Conservation (phyloP, 306 rosid genomes). For the Carpinus viminea region DNA sequence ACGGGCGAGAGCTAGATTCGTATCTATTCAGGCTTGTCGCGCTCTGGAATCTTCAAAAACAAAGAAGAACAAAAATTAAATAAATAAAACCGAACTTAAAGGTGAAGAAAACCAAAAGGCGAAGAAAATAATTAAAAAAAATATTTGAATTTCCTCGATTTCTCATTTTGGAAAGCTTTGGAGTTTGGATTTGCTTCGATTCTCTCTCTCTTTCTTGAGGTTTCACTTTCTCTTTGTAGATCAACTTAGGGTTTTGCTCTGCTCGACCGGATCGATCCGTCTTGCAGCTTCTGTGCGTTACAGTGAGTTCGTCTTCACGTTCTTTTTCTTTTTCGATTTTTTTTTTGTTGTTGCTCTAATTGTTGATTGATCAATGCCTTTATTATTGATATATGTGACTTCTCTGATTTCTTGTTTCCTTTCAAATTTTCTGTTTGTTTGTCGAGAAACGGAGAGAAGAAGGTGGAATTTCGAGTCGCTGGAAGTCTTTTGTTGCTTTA, state of each 20-base stretch:
- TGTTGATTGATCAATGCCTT: constrained; percentile 12
- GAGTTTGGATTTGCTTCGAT: constrained; percentile 24
- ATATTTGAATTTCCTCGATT: not conserved
- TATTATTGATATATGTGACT: not conserved
- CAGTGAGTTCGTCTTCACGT: constrained; percentile 42
- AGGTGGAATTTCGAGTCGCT: constrained; percentile 6
- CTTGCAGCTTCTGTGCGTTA: constrained; percentile 14
- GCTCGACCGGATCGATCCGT: constrained; percentile 38
- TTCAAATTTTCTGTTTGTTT: constrained; percentile 15
- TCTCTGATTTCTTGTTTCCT: constrained; percentile 11
- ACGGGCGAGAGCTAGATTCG: not conserved
- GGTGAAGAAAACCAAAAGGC: not conserved
- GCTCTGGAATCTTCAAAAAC: not conserved
- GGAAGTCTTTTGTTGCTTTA: constrained; percentile 1
- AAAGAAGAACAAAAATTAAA: not conserved
- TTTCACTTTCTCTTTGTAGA: constrained; percentile 16
- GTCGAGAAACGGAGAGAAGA: constrained; percentile 16
- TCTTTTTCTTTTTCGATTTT: not conserved
- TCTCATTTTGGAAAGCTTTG: not conserved
- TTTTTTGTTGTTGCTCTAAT: constrained; percentile 1
- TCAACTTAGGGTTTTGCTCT: constrained; percentile 59
- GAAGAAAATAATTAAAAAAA: not conserved
- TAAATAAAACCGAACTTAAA: not conserved
- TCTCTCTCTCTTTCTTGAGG: constrained; percentile 4
- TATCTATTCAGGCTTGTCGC: constrained; percentile 11